Evolutionary conservation across 139 green algal genomes (phyloP).

Genomic region (Micromonas pusilla): DNA sequence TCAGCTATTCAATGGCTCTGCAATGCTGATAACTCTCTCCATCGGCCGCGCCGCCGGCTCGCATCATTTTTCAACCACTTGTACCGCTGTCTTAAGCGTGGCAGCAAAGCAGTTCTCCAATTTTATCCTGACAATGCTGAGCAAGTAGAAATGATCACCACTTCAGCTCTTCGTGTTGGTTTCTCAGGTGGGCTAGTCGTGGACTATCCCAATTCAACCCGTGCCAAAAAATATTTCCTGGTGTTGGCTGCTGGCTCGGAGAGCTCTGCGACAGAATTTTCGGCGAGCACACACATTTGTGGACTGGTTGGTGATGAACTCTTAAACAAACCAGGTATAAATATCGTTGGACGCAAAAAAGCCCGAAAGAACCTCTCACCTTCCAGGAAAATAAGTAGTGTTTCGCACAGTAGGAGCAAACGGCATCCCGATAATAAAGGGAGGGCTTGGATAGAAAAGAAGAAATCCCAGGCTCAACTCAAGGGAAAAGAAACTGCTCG

Average conservation of each 20-base stretch:
- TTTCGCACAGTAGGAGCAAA: too few species aligned
- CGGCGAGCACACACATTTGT: too few species aligned
- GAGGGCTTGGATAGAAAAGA: too few species aligned
- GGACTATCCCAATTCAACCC: slow-evolving; percentile 88
- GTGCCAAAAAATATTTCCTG: slow-evolving; percentile 96
- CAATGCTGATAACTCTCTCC: slow-evolving; percentile 72
- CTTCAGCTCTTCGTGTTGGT: slow-evolving; percentile 81
- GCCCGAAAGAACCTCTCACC: too few species aligned
- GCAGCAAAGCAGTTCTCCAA: slow-evolving; percentile 40
- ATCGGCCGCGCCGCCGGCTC: slow-evolving; percentile 73
- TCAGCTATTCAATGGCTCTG: slow-evolving; percentile 81
- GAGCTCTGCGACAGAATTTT: too few species aligned
- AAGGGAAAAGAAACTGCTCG: too few species aligned
- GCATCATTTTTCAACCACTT: slow-evolving; percentile 33
- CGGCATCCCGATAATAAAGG: too few species aligned
- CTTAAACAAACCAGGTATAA: too few species aligned
- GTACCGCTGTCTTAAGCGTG: slow-evolving; percentile 23
- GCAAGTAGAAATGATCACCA: slow-evolving; percentile 86
- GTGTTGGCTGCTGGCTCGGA: slow-evolving; percentile 85
- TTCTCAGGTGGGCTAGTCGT: slow-evolving; percentile 93
- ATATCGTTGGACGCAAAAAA: too few species aligned
- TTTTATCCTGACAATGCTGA: slow-evolving; percentile 68
- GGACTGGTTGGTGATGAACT: too few species aligned
- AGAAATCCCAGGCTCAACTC: too few species aligned
- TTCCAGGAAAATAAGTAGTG: too few species aligned